Percentiles rank a stretch among this genome's conserved stretches.
Conservation (phyloP, 306 rosid genomes). For the Lathyrus oleraceus region DNA sequence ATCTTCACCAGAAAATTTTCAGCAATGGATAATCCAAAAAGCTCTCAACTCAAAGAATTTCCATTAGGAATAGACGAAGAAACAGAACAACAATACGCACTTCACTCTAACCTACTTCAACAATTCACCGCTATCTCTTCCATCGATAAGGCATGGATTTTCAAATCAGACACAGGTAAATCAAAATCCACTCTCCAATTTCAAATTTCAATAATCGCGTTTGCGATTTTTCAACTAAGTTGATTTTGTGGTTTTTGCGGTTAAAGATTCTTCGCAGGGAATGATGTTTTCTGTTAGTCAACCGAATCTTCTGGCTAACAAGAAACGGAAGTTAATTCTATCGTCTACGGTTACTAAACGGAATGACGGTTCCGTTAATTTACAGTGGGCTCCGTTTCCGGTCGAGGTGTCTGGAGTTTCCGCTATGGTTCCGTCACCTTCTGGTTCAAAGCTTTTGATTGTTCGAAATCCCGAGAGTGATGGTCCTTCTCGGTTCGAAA, state of each 20-base stretch:
- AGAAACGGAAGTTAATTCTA: slow-evolving; percentile 62
- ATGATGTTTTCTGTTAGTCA: slow-evolving; percentile 71
- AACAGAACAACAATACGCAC: slow-evolving; percentile 64
- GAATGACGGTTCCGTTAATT: slow-evolving; percentile 42
- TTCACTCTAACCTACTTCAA: slow-evolving; percentile 70
- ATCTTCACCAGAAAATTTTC: slow-evolving; percentile 39
- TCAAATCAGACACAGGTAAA: slow-evolving; percentile 58
- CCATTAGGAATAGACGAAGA: slow-evolving; percentile 59
- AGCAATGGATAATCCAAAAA: slow-evolving; percentile 61
- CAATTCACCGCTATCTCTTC: slow-evolving; percentile 59
- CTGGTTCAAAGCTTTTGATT: slow-evolving; percentile 66
- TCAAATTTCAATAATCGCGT: not conserved
- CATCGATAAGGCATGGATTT: slow-evolving; percentile 82
- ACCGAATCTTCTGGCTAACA: slow-evolving; percentile 73
- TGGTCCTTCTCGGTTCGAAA: slow-evolving; percentile 65
- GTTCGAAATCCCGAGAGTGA: slow-evolving; percentile 73
- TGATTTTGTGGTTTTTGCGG: not conserved
- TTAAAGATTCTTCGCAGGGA: slow-evolving; percentile 42
- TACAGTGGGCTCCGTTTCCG: slow-evolving; percentile 85
- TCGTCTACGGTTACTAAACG: slow-evolving; percentile 61
- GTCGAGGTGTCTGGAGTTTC: slow-evolving; percentile 76
- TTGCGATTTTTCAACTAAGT: not conserved
- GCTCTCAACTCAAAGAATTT: slow-evolving; percentile 29
- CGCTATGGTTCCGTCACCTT: slow-evolving; percentile 75
- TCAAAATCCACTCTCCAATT: not conserved